Evolutionary conservation across 2,329 filamentous ascomycete genomes (phyloP), one percentile per base, ranked within the genome.

Genomic region (Sclerotinia nivalis): DNA sequence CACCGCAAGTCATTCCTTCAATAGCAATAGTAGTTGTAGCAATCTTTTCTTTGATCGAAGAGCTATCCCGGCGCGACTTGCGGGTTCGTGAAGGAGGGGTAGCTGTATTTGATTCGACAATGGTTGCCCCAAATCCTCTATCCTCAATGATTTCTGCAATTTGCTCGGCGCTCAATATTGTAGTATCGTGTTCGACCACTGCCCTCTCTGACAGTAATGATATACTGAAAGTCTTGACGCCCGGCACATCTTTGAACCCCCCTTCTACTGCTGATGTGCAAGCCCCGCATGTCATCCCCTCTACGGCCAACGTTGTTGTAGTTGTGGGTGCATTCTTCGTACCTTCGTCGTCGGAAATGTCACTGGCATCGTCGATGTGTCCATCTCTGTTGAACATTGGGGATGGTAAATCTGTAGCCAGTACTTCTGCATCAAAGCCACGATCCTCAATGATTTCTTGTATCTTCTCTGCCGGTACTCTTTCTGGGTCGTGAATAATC

Each of bases 1-100:
- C 93, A 31, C 95, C 95, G 78, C 96, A 98, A 1, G 96, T 99
- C 96, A 99, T 99, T 65, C 96, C 96, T 74, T 96, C 93, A 68
- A 99, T 92, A 6, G 92, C 89, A 25, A 99, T 86, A 0, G 94
- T 98, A 0, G 94, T 97, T 0, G 88, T 92, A 69, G 90, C 84
- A 5, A 87, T 76, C 65, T 82, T 81, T 74, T 79, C 72, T 64
- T 71, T 75, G 50, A 49, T 72, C 28, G 52, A 64, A 13, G 70
- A 65, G 60, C 72, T 75, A 72, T 78, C 76, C 64, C 73, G 75
- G 73, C 73, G 71, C 72, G 72, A 61, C 70, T 78, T 78, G 71
- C 79, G 76, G 68, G 75, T 75, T n/a, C 76, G 73, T 6, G 70
- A 70, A 65, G 80, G 74, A 56, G 78, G 76, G 68, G 85, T 81